Evolutionary conservation across 1,284 basidiomycete genomes (phyloP).

Genomic region (Ceraceosorus guamensis): DNA sequence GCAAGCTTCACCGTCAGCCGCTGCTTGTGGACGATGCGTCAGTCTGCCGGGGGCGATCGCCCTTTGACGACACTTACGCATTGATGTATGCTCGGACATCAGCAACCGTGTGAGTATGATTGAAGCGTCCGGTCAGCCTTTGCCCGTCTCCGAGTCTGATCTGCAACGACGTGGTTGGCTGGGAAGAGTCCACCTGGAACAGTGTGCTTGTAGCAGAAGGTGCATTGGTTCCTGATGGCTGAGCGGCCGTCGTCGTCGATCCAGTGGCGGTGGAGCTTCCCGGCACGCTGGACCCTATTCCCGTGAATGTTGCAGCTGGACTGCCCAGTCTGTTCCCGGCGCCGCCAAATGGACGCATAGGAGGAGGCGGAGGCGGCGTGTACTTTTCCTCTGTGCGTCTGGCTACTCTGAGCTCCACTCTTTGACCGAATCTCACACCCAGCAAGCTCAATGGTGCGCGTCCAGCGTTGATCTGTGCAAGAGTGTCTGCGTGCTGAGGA

Average conservation of each 20-base stretch:
- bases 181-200: constrained; percentile 70
- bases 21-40: background rate
- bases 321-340: constrained; percentile 72
- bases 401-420: constrained; percentile 74
- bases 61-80: constrained; percentile 58
- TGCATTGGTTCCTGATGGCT: constrained; percentile 12
- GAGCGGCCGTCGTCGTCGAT: constrained; percentile 46
- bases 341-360: constrained; percentile 61
- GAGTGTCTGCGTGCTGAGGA: constrained; percentile 64
- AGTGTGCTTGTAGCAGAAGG: constrained; percentile 7
- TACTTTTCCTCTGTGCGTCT: constrained; percentile 72
- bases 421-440: constrained; percentile 70
- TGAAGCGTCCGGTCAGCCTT: constrained; percentile 80
- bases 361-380: constrained; percentile 54
- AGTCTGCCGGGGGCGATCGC: no score
- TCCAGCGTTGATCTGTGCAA: constrained; percentile 75
- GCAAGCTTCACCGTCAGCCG: no score
- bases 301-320: constrained; percentile 28
- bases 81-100: constrained; percentile 83
- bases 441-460: constrained; percentile 70
- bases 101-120: constrained; percentile 78
- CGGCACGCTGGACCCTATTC: constrained; percentile 8
- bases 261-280: constrained; percentile 37
- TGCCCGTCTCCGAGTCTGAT: constrained; percentile 79
- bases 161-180: constrained; percentile 85